Conservation (phyloP, 805 yeast species). For the Candida argentea region DNA sequence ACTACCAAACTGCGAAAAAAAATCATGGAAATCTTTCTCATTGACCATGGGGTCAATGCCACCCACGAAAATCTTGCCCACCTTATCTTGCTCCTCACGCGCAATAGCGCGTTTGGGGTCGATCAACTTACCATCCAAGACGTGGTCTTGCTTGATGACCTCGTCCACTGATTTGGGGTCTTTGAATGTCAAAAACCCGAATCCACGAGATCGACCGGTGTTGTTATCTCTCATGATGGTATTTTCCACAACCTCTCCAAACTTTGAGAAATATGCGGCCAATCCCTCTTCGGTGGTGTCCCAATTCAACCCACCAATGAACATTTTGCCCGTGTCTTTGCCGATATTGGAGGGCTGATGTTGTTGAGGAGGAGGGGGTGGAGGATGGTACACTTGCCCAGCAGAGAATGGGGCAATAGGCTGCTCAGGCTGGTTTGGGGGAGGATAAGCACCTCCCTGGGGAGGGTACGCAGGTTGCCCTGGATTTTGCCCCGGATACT, state of each 20-base stretch:
- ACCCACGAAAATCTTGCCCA: constrained; percentile 95
- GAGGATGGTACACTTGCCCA: constrained; percentile 2
- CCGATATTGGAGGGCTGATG: constrained; percentile 22
- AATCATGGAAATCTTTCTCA: constrained; percentile 79
- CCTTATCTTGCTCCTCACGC: constrained; percentile 91
- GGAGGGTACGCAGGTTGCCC: constrained; percentile 2
- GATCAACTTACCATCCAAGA: constrained; percentile 89
- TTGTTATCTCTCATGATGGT: constrained; percentile 86
- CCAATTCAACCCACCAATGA: constrained; percentile 96
- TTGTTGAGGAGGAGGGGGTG: constrained; percentile 9
- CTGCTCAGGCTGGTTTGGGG: constrained; percentile 3
- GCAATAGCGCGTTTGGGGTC: constrained; percentile 98
- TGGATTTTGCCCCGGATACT: constrained; percentile 12
- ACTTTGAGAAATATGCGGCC: constrained; percentile 73
- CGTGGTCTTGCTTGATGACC: constrained; percentile 78
- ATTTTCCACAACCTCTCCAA: constrained; percentile 79
- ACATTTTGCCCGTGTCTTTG: constrained; percentile 79
- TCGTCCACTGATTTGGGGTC: constrained; percentile 76
- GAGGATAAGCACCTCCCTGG: constrained; percentile 3
- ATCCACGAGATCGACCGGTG: constrained; percentile 89
- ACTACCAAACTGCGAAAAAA: constrained; percentile 79
- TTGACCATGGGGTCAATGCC: constrained; percentile 93
- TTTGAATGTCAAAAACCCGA: constrained; percentile 84
- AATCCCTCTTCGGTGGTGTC: constrained; percentile 88
- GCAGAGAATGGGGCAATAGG: constrained; percentile 7